A percentile compares a stretch with the other conserved stretches of the same genome.
phyloP scores from a whole-genome alignment of 164 flowering plant species.

The Brasenia schreberi region DNA sequence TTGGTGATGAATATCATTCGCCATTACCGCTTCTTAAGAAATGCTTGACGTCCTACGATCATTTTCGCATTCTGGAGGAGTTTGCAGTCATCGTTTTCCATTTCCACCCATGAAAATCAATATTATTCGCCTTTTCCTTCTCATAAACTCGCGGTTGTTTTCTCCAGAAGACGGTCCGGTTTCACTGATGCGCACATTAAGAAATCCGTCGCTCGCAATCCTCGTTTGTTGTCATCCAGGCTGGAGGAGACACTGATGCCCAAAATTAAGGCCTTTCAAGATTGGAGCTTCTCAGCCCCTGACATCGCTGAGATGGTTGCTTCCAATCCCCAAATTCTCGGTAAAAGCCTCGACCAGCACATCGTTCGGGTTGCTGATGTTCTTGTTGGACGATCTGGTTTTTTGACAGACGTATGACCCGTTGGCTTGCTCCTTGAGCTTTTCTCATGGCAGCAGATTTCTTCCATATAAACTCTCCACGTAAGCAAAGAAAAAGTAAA shows the following conservation, averaged over 20 bases:
- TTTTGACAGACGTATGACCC: too few relatives aligned
- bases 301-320: slow-evolving; percentile 2
- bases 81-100: too few relatives aligned
- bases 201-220: not conserved
- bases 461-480: too few relatives aligned
- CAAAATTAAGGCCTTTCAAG: slow-evolving; percentile 2
- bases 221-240: not conserved
- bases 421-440: too few relatives aligned
- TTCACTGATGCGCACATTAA: slow-evolving; percentile 8
- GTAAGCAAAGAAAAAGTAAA: too few relatives aligned
- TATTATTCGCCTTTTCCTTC: not conserved
- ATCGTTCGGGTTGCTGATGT: not conserved
- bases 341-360: not conserved
- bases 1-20: too few relatives aligned
- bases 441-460: too few relatives aligned
- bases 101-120: too few relatives aligned
- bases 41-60: too few relatives aligned
- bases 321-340: not conserved
- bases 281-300: slow-evolving; percentile 5
- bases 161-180: slow-evolving; percentile 1
- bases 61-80: too few relatives aligned
- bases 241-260: slow-evolving; percentile 7
- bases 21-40: too few relatives aligned
- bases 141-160: slow-evolving; percentile 4
- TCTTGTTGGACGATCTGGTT: too few relatives aligned